Conservation (phyloP, 2,329 filamentous ascomycete species). For the Fusarium nisikadoi region DNA sequence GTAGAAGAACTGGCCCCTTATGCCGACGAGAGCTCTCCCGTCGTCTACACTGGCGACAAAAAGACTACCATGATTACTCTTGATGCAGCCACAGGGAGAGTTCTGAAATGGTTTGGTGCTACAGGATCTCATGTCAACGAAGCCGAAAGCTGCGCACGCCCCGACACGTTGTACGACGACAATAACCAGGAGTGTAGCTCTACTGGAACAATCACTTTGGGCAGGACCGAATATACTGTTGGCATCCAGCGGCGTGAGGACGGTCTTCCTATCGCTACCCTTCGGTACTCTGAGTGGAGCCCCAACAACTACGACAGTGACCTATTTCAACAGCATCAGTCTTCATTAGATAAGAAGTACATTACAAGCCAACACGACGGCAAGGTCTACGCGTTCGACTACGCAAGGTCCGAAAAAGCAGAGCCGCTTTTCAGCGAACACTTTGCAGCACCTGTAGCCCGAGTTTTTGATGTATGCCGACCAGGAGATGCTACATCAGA, state of each 20-base stretch:
- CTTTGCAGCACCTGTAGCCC: conserved; percentile 80
- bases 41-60: conserved; percentile 92
- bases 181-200: conserved; percentile 81
- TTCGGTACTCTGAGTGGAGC: conserved; percentile 94
- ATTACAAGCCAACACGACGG: conserved; percentile 90
- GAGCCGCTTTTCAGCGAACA: conserved; percentile 73
- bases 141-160: conserved; percentile 78
- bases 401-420: conserved; percentile 63
- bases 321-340: conserved; percentile 82
- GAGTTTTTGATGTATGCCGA: conserved; percentile 88
- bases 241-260: conserved; percentile 82
- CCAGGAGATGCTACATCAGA: conserved; percentile 71
- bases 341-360: conserved; percentile 87
- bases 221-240: conserved; percentile 89
- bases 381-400: conserved; percentile 81
- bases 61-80: conserved; percentile 90
- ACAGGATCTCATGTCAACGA: conserved; percentile 74
- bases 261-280: conserved; percentile 82
- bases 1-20: conserved; percentile 87
- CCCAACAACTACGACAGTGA: conserved; percentile 93
- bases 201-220: conserved; percentile 82
- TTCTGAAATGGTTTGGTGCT: conserved; percentile 86
- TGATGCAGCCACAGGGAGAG: conserved; percentile 84
- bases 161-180: conserved; percentile 73
- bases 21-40: conserved; percentile 76